Evolutionary conservation across 345 rosid species (phyloP), one percentile per base, ranked within the genome.

Genomic region (Populus euphratica): DNA sequence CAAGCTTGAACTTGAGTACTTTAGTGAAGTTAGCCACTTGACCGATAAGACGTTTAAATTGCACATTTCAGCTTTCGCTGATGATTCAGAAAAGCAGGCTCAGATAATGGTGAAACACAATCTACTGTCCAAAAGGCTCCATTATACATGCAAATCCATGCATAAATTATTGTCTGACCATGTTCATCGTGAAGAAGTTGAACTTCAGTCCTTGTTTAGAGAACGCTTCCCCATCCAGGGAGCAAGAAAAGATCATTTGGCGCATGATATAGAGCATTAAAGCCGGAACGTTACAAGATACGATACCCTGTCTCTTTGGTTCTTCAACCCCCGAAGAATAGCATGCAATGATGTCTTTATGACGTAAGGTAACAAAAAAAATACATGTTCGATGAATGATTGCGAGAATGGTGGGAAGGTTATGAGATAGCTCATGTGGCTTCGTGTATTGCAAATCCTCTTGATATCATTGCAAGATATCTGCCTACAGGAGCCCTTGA

Each of bases 391-490:
- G 85, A 80, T 2, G 93, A 93, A 74, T 94, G 98, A 97, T 75
- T 94, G 77, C 80, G 79, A 79, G 97, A 94, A 84, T 92, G 97
- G 97, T 90, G 90, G 89, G 90, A 87, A 49, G 91, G 89, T n/a
- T 75, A 88, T 73, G 63, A 69, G 44, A 68, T 69, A 61, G 74
- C 79, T 44, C 86, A 73, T 69, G 83, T 77, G 64, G 78, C 89
- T 73, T 80, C 79, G 8, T 62, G 69, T 50, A 73, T 79, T 52
- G 44, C 81, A 36, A 91, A 93, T 84, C 91, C 94, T 14, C 49
- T 90, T 38, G 97, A 93, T 85, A 84, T 89, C 69, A 86, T 94
- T 35, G 81, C 84, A 41, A 80, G 82, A 6, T 93, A 91, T 85
- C 83, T 90, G 67, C 85, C 88, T 38, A 83, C 82, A 73, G 89